Conservation (phyloP, 2,329 filamentous ascomycete species). For the Furcasterigmium sp. region DNA sequence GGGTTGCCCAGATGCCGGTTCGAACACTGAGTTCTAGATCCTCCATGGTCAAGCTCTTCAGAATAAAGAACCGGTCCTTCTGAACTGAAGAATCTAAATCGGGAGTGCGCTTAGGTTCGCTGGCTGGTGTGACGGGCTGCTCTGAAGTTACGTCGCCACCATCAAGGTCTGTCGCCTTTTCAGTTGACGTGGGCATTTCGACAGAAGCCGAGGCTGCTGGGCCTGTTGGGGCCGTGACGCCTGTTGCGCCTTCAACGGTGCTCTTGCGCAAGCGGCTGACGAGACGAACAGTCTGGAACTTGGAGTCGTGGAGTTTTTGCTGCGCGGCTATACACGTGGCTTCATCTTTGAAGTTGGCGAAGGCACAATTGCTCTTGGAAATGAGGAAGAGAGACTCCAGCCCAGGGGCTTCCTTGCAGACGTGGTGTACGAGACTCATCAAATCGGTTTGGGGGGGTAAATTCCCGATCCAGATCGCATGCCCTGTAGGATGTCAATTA, state of each 20-base stretch:
- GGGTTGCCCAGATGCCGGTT: slow-evolving; percentile 89
- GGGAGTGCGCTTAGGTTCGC: neutral
- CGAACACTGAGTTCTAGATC: slow-evolving; percentile 84
- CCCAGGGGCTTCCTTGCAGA: slow-evolving; percentile 71
- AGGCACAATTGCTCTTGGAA: slow-evolving; percentile 94
- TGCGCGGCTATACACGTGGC: slow-evolving; percentile 70
- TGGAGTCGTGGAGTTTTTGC: slow-evolving; percentile 81
- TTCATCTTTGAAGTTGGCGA: slow-evolving; percentile 90
- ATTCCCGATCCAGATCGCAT: slow-evolving; percentile 95
- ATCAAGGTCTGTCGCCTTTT: neutral
- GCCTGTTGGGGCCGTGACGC: slow-evolving; percentile 48
- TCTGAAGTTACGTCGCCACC: neutral
- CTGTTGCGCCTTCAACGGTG: slow-evolving; percentile 38
- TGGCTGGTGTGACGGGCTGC: neutral
- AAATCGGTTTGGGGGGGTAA: slow-evolving; percentile 78
- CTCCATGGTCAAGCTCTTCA: slow-evolving; percentile 88
- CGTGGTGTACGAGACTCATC: slow-evolving; percentile 83
- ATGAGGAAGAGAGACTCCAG: slow-evolving; percentile 91
- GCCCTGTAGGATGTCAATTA: slow-evolving; percentile 43
- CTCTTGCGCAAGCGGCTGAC: slow-evolving; percentile 75
- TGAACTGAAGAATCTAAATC: slow-evolving; percentile 18
- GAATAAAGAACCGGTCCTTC: slow-evolving; percentile 79
- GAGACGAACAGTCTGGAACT: slow-evolving; percentile 78
- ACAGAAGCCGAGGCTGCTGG: slow-evolving; percentile 41
- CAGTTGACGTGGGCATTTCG: neutral